A percentile compares a stretch with the other conserved stretches of the same genome.
Conservation (phyloP, 192 early-diverging fungal genomes). For the Phycomyces blakesleeanus region DNA sequence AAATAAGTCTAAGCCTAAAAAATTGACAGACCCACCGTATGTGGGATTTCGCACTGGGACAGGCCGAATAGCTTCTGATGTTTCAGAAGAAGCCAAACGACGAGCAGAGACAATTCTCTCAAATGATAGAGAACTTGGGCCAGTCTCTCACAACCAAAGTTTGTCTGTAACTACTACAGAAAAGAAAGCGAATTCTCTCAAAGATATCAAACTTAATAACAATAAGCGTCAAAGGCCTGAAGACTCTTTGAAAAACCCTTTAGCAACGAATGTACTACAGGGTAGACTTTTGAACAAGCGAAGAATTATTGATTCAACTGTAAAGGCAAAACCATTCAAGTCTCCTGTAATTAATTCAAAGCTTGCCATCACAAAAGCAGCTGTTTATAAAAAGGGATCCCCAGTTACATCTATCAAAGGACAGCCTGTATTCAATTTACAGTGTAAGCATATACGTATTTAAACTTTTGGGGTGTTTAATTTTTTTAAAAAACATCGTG, state of each 20-base stretch:
- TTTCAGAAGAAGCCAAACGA: constrained; percentile 13
- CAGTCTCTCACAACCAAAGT: not conserved
- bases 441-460: not conserved
- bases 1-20: not conserved
- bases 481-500: too few relatives aligned
- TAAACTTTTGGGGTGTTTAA: not conserved
- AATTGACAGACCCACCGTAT: not conserved
- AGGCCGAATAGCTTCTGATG: not conserved
- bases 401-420: not conserved
- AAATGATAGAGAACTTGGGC: not conserved
- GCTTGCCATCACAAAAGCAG: constrained; percentile 12
- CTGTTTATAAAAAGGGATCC: not conserved
- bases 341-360: constrained; percentile 20
- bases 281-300: not conserved
- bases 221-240: not conserved
- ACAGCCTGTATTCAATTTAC: constrained; percentile 16
- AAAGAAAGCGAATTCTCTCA: not conserved
- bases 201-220: not conserved
- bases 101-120: not conserved
- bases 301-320: not conserved
- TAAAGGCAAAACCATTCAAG: constrained; percentile 21
- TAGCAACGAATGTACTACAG: not conserved
- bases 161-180: not conserved
- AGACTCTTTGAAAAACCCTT: not conserved
- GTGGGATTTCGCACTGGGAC: not conserved